A percentile compares a stretch with the other conserved stretches of the same genome.
phyloP scores from a whole-genome alignment of 176 grass and related monocot species.

The Zea mays region Zm-B73-REFERENCE-NAM-5.0 NC_050100.1:79749001-79749500 shows the following conservation, averaged over 20 bases:
- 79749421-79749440: conserved; percentile 51
- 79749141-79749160: not conserved
- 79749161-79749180: not conserved
- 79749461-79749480: not conserved
- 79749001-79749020: too few relatives aligned
- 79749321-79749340: too few relatives aligned
- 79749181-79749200: conserved; percentile 17
- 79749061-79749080: not conserved
- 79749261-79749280: conserved; percentile 35
- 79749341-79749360: not conserved
- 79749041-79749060: too few relatives aligned
- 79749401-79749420: not conserved
- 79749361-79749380: too few relatives aligned
- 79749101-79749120: not conserved
- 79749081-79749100: not conserved
- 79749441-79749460: conserved; percentile 22
- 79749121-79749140: not conserved
- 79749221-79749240: conserved; percentile 38
- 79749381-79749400: too few relatives aligned
- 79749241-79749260: conserved; percentile 55
- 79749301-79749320: too few relatives aligned
- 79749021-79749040: not conserved
- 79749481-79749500: conserved; percentile 34
- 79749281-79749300: conserved; percentile 30
- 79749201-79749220: conserved; percentile 46